Conservation (phyloP, 768 basidiomycete species). For the Leccinum subgranulosum region DNA sequence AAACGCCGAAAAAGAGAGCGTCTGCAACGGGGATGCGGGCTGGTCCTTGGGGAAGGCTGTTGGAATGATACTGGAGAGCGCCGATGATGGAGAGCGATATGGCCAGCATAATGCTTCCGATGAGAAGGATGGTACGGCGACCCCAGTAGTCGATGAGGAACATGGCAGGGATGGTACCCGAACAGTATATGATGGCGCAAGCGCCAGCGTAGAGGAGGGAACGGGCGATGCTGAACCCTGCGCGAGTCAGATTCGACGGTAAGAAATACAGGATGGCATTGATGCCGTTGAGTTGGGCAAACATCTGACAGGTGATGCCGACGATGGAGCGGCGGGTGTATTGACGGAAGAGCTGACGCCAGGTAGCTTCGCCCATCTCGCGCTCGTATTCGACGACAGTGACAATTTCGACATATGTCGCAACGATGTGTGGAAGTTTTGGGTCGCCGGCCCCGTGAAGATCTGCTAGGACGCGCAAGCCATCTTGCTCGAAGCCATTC, state of each 20-base stretch:
- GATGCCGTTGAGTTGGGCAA: slow-evolving; percentile 55
- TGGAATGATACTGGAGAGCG: slow-evolving; percentile 45
- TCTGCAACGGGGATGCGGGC: slow-evolving; percentile 32
- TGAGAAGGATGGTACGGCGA: slow-evolving; percentile 47
- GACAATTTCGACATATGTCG: slow-evolving; percentile 43
- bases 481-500: slow-evolving; percentile 50
- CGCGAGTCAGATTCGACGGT: slow-evolving; percentile 48
- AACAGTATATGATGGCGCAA: slow-evolving; percentile 46
- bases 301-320: slow-evolving; percentile 53
- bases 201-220: slow-evolving; percentile 46
- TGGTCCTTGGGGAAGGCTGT: slow-evolving; percentile 36
- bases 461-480: slow-evolving; percentile 52
- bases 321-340: slow-evolving; percentile 49
- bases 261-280: slow-evolving; percentile 58
- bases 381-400: slow-evolving; percentile 39
- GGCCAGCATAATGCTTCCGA: slow-evolving; percentile 43
- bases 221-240: slow-evolving; percentile 43
- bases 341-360: slow-evolving; percentile 48
- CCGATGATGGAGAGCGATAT: slow-evolving; percentile 49
- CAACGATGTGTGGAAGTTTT: slow-evolving; percentile 40
- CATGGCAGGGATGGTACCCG: slow-evolving; percentile 52
- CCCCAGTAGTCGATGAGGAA: slow-evolving; percentile 53
- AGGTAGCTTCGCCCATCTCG: slow-evolving; percentile 40
- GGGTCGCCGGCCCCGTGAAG: slow-evolving; percentile 50
- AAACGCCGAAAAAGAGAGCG: slow-evolving; percentile 42